A percentile compares a stretch with the other conserved stretches of the same genome.
phyloP scores from a whole-genome alignment of 129 eudicot genomes.

The Scalesia atractyloides region DNA sequence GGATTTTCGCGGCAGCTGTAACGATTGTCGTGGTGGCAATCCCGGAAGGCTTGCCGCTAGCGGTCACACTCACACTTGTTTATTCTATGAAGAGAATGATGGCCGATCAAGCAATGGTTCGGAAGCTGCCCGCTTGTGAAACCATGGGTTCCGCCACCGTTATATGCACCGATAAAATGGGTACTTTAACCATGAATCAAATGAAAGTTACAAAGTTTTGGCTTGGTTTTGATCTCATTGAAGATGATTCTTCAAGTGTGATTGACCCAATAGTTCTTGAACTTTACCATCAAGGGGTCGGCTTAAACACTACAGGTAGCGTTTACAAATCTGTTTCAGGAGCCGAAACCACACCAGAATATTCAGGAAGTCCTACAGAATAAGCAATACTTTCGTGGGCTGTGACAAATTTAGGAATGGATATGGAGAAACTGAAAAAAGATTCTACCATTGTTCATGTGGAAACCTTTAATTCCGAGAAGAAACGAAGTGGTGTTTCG shows the following conservation, averaged over 20 bases:
- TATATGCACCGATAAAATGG: slow-evolving; percentile 80
- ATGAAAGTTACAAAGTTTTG: slow-evolving; percentile 80
- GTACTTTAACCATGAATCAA: slow-evolving; percentile 71
- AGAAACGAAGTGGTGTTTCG: slow-evolving; percentile 77
- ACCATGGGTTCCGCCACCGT: slow-evolving; percentile 91
- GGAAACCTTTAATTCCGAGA: slow-evolving; percentile 76
- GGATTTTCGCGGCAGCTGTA: slow-evolving; percentile 63
- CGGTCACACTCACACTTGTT: slow-evolving; percentile 84
- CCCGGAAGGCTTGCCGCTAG: slow-evolving; percentile 81
- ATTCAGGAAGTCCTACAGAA: slow-evolving; percentile 91
- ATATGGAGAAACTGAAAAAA: slow-evolving; percentile 59
- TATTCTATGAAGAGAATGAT: slow-evolving; percentile 90
- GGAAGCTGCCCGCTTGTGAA: slow-evolving; percentile 84
- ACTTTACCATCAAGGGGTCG: slow-evolving; percentile 69
- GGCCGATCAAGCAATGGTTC: slow-evolving; percentile 83
- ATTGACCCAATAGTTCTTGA: slow-evolving; percentile 34
- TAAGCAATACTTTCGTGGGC: slow-evolving; percentile 95
- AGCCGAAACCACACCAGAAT: slow-evolving; percentile 41
- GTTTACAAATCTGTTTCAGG: slow-evolving; percentile 40
- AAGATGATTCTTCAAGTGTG: slow-evolving; percentile 21
- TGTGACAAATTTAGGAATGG: slow-evolving; percentile 58
- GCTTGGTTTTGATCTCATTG: slow-evolving; percentile 55
- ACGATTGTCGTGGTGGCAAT: slow-evolving; percentile 86
- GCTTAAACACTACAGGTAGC: slow-evolving; percentile 72
- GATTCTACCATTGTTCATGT: slow-evolving; percentile 55